These are phyloP conservation scores for Dacryopinax primogenitus DNA, from an alignment of 768 basidiomycete species.

Conservation along the genomic window DNA sequence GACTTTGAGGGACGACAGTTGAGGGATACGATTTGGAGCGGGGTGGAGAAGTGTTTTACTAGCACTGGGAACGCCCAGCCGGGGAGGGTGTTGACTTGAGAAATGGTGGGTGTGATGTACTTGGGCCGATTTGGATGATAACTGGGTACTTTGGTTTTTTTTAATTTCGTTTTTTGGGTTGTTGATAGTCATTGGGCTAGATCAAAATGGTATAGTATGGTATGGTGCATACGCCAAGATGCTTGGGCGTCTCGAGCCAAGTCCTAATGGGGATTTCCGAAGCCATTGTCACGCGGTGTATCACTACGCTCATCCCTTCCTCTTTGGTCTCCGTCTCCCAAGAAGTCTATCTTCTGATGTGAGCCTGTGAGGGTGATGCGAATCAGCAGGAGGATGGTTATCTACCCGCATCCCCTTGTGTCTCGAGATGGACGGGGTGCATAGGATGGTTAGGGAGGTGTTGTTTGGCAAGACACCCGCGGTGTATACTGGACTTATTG, in stretches of 20 bases:
- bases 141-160: neutral
- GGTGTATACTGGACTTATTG: slow-evolving; percentile 30
- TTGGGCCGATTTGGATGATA: neutral
- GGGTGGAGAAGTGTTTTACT: neutral
- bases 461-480: slow-evolving; percentile 31
- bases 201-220: neutral
- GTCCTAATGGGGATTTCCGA: no score
- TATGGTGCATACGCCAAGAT: neutral
- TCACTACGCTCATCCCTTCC: no score
- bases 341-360: no score
- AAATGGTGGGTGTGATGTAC: neutral
- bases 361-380: no score
- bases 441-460: slow-evolving; percentile 30
- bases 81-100: neutral
- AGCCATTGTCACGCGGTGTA: no score
- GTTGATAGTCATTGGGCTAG: neutral
- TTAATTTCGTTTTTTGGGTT: neutral
- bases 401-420: no score
- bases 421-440: slow-evolving; percentile 37
- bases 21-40: neutral
- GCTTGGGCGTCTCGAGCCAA: neutral
- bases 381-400: no score
- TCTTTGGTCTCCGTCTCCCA: no score
- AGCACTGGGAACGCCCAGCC: neutral
- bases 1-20: neutral